Percentiles rank a stretch among this genome's conserved stretches.
These are phyloP conservation scores for Salvia miltiorrhiza DNA, from an alignment of 257 asterid species.

Conservation along the genomic window DNA sequence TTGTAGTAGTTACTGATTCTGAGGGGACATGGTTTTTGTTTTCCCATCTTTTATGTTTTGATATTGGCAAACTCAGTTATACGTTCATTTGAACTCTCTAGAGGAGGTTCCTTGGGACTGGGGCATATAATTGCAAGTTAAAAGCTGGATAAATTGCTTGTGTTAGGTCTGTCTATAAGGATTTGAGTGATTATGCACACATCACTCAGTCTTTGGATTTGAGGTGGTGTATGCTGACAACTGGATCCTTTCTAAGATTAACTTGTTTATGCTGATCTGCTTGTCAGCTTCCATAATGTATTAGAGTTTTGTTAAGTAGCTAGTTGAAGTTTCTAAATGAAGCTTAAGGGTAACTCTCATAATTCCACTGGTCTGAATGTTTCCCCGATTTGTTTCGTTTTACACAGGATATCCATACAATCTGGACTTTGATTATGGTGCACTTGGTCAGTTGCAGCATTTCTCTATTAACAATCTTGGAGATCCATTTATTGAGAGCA, in stretches of 20 bases:
- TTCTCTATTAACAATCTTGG: conserved; percentile 92
- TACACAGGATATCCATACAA: conserved; percentile 89
- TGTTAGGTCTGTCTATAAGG: background rate
- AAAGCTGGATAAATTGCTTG: background rate
- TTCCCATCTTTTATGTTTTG: background rate
- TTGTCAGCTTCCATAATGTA: background rate
- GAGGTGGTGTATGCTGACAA: background rate
- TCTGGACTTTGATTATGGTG: conserved; percentile 95
- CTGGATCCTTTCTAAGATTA: background rate
- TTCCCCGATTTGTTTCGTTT: background rate
- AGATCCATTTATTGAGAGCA: conserved; percentile 95
- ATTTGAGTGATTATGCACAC: background rate
- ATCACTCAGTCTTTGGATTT: background rate
- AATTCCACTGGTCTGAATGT: background rate
- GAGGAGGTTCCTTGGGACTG: background rate
- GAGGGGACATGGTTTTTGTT: background rate
- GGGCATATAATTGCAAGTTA: background rate
- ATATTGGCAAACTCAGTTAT: background rate
- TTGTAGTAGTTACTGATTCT: background rate
- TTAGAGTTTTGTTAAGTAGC: conserved; percentile 6
- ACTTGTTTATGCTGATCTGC: background rate
- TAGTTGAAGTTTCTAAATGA: conserved; percentile 11
- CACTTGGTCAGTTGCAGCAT: conserved; percentile 83
- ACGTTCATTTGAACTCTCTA: background rate
- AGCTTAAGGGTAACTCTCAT: background rate